These are phyloP conservation scores for Aspergillus sp. DNA, from an alignment of 2,329 filamentous ascomycete genomes.

Conservation along the genomic window DNA sequence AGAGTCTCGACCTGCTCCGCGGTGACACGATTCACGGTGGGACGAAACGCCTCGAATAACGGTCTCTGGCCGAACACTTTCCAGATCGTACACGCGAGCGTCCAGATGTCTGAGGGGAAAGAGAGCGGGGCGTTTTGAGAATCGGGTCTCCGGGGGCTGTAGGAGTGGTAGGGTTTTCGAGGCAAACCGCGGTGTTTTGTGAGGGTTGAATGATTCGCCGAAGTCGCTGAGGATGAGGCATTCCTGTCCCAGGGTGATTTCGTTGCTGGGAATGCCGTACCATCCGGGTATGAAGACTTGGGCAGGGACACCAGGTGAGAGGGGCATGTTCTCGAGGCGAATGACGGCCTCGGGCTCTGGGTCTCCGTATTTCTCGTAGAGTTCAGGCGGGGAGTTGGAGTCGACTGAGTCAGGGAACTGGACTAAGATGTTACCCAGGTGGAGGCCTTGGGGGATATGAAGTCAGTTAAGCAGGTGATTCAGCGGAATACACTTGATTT, in stretches of 20 bases:
- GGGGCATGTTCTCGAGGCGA: neutral
- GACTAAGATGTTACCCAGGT: neutral
- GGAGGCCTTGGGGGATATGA: neutral
- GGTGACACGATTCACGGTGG: slow-evolving; percentile 27
- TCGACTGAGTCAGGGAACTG: neutral
- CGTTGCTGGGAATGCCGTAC: neutral
- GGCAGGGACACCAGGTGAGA: neutral
- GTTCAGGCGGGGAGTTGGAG: neutral
- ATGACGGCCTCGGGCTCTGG: neutral
- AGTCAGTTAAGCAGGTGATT: neutral
- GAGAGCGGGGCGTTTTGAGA: slow-evolving; percentile 34
- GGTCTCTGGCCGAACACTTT: slow-evolving; percentile 32
- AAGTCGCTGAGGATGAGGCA: neutral
- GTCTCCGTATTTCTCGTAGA: neutral
- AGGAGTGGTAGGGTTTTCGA: slow-evolving; percentile 27
- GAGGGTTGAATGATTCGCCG: neutral
- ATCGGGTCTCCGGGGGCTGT: slow-evolving; percentile 35
- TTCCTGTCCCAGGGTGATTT: neutral
- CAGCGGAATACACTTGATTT: neutral
- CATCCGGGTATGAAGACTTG: neutral
- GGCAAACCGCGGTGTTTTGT: neutral
- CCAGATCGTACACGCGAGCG: slow-evolving; percentile 38
- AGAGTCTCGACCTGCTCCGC: slow-evolving; percentile 28
- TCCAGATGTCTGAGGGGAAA: slow-evolving; percentile 40
- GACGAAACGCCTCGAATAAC: slow-evolving; percentile 27